Evolutionary conservation across 371 early-diverging fungal genomes (phyloP).

Genomic region (Mortierella sp.): DNA sequence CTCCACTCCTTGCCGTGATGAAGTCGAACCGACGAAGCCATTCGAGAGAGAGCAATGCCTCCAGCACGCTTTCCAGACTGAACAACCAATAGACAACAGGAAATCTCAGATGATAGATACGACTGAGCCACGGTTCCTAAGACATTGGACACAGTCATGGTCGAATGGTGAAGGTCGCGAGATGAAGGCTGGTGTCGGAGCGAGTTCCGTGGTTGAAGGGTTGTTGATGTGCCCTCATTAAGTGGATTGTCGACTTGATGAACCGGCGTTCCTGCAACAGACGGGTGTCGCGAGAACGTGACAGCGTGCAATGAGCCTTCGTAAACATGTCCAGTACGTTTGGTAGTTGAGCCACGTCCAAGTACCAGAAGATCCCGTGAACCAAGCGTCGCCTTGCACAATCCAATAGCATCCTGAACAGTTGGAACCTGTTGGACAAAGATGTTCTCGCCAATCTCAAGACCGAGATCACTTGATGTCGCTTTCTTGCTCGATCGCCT

Average conservation of each 20-base stretch:
- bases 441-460: constrained; percentile 30
- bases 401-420: constrained; percentile 43
- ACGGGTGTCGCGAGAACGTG: constrained; percentile 6
- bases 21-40: constrained; percentile 17
- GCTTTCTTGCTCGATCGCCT: constrained; percentile 21
- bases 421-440: constrained; percentile 32
- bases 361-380: constrained; percentile 38
- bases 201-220: constrained; percentile 28
- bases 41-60: constrained; percentile 1
- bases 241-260: constrained; percentile 22
- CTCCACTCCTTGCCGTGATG: constrained; percentile 20
- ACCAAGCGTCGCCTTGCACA: constrained; percentile 29
- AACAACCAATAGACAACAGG: constrained; percentile 33
- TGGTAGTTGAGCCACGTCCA: constrained; percentile 38
- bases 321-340: constrained; percentile 9
- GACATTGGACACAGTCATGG: constrained; percentile 31
- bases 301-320: constrained; percentile 4
- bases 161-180: constrained; percentile 42
- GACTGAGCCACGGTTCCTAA: constrained; percentile 30
- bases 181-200: constrained; percentile 43
- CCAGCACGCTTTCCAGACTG: constrained; percentile 31
- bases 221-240: constrained; percentile 1
- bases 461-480: constrained; percentile 2
- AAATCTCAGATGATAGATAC: constrained; percentile 25
- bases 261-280: constrained; percentile 14